Percentiles rank a stretch among this genome's conserved stretches.
Conservation (phyloP, 2,329 filamentous ascomycete genomes). For the Alternaria infectoria region DNA sequence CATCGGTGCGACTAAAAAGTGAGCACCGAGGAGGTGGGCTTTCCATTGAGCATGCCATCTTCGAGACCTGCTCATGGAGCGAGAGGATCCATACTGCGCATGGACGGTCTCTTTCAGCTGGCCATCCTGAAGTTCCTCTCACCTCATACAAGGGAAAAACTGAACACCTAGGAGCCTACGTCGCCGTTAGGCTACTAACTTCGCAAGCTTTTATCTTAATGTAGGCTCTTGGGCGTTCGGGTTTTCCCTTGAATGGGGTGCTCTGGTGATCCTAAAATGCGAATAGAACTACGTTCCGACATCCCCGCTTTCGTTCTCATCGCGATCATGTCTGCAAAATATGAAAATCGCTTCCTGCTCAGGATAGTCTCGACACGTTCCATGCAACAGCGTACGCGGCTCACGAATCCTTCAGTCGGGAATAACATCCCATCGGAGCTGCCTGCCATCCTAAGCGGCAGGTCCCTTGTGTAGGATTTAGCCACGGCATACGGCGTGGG, state of each 20-base stretch:
- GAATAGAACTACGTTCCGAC: background rate
- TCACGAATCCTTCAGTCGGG: background rate
- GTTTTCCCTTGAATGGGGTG: too few relatives aligned
- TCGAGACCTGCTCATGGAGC: background rate
- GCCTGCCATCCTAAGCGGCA: background rate
- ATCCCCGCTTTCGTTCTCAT: background rate
- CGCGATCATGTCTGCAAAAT: background rate
- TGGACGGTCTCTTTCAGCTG: rapidly evolving
- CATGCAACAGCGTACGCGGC: background rate
- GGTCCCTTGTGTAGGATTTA: background rate
- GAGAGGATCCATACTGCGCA: background rate
- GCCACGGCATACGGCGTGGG: background rate
- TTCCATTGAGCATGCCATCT: background rate
- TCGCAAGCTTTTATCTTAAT: too few relatives aligned
- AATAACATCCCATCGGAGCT: background rate
- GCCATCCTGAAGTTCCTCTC: background rate
- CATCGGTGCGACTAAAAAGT: constrained; percentile 10
- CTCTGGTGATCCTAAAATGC: background rate
- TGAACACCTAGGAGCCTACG: too few relatives aligned
- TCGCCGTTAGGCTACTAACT: too few relatives aligned
- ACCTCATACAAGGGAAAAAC: too few relatives aligned
- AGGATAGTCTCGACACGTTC: background rate
- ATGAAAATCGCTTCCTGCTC: background rate
- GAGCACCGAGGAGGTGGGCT: background rate
- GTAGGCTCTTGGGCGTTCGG: too few relatives aligned